Conservation (phyloP, 2,329 filamentous ascomycete genomes). For the Xylaria sp. region DNA sequence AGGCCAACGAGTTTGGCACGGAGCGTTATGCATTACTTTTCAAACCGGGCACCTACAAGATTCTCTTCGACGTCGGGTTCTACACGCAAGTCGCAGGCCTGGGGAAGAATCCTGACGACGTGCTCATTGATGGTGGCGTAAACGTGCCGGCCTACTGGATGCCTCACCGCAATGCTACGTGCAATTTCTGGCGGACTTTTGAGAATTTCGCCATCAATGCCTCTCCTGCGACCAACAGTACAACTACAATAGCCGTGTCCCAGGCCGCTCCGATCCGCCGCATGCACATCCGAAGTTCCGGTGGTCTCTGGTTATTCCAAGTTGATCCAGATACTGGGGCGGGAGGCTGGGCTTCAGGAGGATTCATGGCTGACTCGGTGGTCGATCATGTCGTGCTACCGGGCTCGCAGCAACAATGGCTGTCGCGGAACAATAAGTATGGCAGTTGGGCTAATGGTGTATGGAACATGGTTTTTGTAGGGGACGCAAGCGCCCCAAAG, state of each 20-base stretch:
- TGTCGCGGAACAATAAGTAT: conserved; percentile 50
- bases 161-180: conserved; percentile 51
- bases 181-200: conserved; percentile 51
- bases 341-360: conserved; percentile 51
- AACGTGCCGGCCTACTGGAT: conserved; percentile 52
- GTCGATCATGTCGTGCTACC: conserved; percentile 49
- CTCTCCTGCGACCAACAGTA: conserved; percentile 48
- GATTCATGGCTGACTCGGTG: conserved; percentile 51
- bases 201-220: conserved; percentile 51
- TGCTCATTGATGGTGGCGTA: conserved; percentile 49
- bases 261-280: conserved; percentile 50
- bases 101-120: conserved; percentile 48
- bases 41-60: conserved; percentile 48
- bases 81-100: conserved; percentile 50
- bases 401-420: conserved; percentile 52
- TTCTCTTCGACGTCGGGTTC: conserved; percentile 51
- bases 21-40: conserved; percentile 50
- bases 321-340: conserved; percentile 48
- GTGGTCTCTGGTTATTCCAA: conserved; percentile 51
- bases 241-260: conserved; percentile 51
- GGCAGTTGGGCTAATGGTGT: conserved; percentile 51
- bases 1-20: conserved; percentile 50
- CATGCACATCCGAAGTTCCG: conserved; percentile 48
- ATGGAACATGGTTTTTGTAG: conserved; percentile 53
- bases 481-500: conserved; percentile 46